Conservation (phyloP, 768 basidiomycete species). For the Calvatia gigantea region DNA sequence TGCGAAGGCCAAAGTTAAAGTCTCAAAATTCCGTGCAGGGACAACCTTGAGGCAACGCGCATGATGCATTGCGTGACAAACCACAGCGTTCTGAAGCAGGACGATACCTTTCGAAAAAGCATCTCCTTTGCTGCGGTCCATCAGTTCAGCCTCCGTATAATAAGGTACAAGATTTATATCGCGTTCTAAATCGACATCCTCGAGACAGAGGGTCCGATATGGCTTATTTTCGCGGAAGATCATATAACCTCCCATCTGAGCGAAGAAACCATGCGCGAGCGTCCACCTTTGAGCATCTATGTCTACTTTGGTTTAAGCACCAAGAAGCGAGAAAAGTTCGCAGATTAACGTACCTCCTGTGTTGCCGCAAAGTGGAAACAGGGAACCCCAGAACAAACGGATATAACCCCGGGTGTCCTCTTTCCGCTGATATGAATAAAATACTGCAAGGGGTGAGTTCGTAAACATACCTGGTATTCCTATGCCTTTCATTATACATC, state of each 20-base stretch:
- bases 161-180: conserved; percentile 15
- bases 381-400: neutral
- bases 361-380: neutral
- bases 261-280: conserved; percentile 1
- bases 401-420: neutral
- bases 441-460: neutral
- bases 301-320: neutral
- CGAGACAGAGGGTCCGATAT: conserved; percentile 7
- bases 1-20: conserved; percentile 31
- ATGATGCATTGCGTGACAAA: conserved; percentile 29
- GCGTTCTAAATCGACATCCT: conserved; percentile 12
- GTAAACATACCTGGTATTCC: neutral
- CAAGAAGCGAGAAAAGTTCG: neutral
- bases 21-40: conserved; percentile 31
- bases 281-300: conserved; percentile 2
- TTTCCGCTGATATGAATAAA: neutral
- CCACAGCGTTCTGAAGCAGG: conserved; percentile 30
- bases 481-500: conserved; percentile 7
- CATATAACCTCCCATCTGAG: conserved; percentile 9
- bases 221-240: conserved; percentile 1
- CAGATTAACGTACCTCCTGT: neutral
- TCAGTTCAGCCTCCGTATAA: conserved; percentile 19
- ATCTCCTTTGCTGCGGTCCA: conserved; percentile 30
- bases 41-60: conserved; percentile 20
- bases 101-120: conserved; percentile 29